phyloP scores from a whole-genome alignment of 345 rosid species.

The Schrenkiella parvula region DNA sequence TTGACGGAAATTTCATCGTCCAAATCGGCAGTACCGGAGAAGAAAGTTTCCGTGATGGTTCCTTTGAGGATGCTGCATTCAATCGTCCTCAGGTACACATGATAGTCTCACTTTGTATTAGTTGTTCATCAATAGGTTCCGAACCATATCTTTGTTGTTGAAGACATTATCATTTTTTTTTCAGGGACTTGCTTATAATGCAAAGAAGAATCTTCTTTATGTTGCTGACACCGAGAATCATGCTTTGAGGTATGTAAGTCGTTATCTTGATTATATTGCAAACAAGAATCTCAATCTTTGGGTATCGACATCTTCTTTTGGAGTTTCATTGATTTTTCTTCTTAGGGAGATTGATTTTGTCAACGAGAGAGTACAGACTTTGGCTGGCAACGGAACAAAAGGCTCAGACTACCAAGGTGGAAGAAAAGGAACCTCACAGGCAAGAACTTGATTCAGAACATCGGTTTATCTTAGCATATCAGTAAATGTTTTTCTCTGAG shows the following conservation, averaged over 20 bases:
- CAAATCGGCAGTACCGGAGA: slow-evolving; percentile 87
- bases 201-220: slow-evolving; percentile 80
- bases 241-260: slow-evolving; percentile 63
- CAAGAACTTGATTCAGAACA: slow-evolving; percentile 18
- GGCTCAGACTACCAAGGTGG: slow-evolving; percentile 94
- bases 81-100: slow-evolving; percentile 72
- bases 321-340: background rate
- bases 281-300: background rate
- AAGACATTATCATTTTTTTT: background rate
- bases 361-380: slow-evolving; percentile 63
- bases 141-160: background rate
- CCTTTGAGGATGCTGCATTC: slow-evolving; percentile 77
- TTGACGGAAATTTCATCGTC: slow-evolving; percentile 74
- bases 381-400: slow-evolving; percentile 95
- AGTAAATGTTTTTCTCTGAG: background rate
- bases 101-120: background rate
- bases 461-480: too few species aligned
- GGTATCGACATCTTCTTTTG: background rate
- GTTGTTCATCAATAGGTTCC: background rate
- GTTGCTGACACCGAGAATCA: slow-evolving; percentile 97
- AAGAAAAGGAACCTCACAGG: slow-evolving; percentile 68
- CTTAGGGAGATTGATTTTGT: slow-evolving; percentile 88
- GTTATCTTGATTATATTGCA: background rate
- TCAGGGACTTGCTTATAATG: slow-evolving; percentile 89
- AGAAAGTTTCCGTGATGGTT: slow-evolving; percentile 81